Conservation (phyloP, 2,329 filamentous ascomycete species). For the Phyllosticta citrichinensis region DNA sequence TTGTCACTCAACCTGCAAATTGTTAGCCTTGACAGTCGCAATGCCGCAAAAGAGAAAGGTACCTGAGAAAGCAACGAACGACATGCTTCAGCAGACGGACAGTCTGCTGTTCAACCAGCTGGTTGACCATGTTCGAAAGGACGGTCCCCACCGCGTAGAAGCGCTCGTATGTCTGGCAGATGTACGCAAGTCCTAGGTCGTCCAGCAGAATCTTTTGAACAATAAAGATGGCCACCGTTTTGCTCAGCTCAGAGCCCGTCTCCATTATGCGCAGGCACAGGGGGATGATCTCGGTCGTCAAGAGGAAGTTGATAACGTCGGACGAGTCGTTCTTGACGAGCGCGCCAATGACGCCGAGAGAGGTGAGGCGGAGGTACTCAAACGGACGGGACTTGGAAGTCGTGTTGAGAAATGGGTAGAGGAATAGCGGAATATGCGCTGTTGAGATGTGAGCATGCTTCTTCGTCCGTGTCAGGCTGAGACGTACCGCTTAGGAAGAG, state of each 20-base stretch:
- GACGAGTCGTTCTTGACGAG: conserved; percentile 98
- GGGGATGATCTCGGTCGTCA: conserved; percentile 97
- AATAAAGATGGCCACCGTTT: conserved; percentile 98
- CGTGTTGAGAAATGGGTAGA: conserved; percentile 97
- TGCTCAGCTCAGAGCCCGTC: conserved; percentile 94
- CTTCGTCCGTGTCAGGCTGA: neutral
- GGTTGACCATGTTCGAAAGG: conserved; percentile 95
- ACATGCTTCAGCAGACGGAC: conserved; percentile 94
- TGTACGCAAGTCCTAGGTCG: conserved; percentile 93
- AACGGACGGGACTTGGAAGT: conserved; percentile 97
- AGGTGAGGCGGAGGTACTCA: conserved; percentile 92
- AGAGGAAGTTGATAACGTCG: conserved; percentile 96
- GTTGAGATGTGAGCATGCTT: conserved; percentile 10
- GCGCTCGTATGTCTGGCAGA: conserved; percentile 95
- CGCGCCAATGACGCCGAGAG: conserved; percentile 90
- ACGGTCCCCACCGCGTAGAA: conserved; percentile 98
- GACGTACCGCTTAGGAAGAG: conserved; percentile 80
- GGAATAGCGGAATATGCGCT: conserved; percentile 96
- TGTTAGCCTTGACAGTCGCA: neutral
- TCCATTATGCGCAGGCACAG: conserved; percentile 98
- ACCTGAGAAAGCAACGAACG: conserved; percentile 92
- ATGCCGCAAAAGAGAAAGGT: conserved; percentile 26
- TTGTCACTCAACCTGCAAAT: conserved; percentile 76
- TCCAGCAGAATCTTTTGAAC: conserved; percentile 98
- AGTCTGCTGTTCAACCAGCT: conserved; percentile 95